Percentiles rank a stretch among this genome's conserved stretches.
phyloP scores from a whole-genome alignment of 352 stramenopile genomes.

The Aphanomyces euteiches region DNA sequence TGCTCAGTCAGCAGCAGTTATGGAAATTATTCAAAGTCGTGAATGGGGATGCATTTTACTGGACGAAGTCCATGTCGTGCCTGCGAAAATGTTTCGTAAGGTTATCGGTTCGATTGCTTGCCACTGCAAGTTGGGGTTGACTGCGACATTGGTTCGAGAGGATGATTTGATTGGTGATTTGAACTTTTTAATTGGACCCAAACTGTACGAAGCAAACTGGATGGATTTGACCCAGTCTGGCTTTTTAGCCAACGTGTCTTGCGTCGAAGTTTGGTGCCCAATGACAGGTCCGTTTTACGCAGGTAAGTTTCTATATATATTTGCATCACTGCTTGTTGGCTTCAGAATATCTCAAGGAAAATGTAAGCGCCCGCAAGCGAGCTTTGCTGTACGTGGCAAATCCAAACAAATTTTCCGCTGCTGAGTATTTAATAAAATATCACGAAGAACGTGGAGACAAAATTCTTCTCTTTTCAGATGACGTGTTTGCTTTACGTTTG shows the following conservation, averaged over 20 bases:
- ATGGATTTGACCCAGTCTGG: conserved; percentile 98
- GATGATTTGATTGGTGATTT: conserved; percentile 98
- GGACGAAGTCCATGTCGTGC: conserved; percentile 97
- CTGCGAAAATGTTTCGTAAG: conserved; percentile 98
- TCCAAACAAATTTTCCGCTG: conserved; percentile 96
- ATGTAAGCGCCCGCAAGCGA: conserved; percentile 83
- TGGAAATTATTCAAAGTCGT: conserved; percentile 94
- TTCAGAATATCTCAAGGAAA: conserved; percentile 75
- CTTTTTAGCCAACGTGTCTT: conserved; percentile 97
- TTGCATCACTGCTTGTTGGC: not conserved
- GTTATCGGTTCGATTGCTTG: conserved; percentile 92
- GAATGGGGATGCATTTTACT: conserved; percentile 99
- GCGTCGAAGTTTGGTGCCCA: conserved; percentile 98
- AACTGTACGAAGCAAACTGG: conserved; percentile 97
- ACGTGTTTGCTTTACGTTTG: conserved; percentile 94
- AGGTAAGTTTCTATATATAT: conserved; percentile 9
- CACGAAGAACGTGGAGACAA: conserved; percentile 98
- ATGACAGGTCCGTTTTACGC: conserved; percentile 98
- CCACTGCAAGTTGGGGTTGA: conserved; percentile 98
- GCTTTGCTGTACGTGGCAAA: conserved; percentile 99
- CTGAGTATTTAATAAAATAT: conserved; percentile 96
- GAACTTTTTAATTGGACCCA: conserved; percentile 99
- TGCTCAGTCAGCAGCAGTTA: conserved; percentile 90
- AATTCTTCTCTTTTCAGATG: conserved; percentile 99
- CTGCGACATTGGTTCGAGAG: conserved; percentile 98